Evolutionary conservation across 306 rosid genomes (phyloP), one percentile per base, ranked within the genome.

Genomic region (Corylus heterophylla): DNA sequence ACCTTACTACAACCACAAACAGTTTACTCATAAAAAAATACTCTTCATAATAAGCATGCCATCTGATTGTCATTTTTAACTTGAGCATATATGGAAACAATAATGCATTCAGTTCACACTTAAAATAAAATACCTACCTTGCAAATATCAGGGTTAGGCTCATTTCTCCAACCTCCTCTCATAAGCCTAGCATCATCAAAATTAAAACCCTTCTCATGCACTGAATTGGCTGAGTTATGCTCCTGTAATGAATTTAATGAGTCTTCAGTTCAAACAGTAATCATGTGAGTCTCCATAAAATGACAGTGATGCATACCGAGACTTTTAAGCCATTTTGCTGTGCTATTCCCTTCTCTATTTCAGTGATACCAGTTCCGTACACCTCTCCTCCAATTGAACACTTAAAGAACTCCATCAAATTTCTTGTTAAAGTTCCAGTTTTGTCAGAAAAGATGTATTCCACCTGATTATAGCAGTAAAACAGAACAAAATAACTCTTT

Each of bases 401-500:
- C 90, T 96, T 96, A 86, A 96, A 96, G 89, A 96, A 96, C 89
- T 96, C 99, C 99, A 96, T 96, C 73, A 93, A 89, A 88, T 96
- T 96, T 84, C 97, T 87, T 52, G 98, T 96, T 29, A 96, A 89
- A 71, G 99, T 96, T 79, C 99, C 98, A 86, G 99, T 96, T 91
- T 96, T 96, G 85, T 96, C 98, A 69, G 99, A 91, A 87, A 96
- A 96, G 69, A 96, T 90, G 89, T 96, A 96, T 76, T 96, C 99
- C 86, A 96, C 98, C 99, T 96, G 85, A 82, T 12, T 45, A 76
- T 85, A 78, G 71, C 73, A 82, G 70, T 78, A 77, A 66, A 44
- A 62, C 54, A 51, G 74, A 71, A 75, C 12, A 54, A 73, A 17
- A 70, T 11, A 48, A 78, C 69, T 47, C 7, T 8, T 58, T 22